Conservation (phyloP, 129 eudicot species). For the Flaveria sonorensis region DNA sequence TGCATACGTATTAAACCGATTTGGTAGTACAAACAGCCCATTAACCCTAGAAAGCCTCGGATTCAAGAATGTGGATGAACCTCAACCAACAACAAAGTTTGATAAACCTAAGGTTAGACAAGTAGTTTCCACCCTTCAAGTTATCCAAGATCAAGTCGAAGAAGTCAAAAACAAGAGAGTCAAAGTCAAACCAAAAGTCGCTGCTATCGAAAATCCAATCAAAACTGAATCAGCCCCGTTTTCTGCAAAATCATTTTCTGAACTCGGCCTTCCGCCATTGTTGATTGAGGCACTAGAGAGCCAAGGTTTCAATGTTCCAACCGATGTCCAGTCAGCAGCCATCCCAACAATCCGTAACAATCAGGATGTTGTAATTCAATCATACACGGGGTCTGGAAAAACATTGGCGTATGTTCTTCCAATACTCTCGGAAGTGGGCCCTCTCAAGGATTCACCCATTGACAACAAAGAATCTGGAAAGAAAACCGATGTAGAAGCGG, state of each 20-base stretch:
- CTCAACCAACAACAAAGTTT: conserved; percentile 33
- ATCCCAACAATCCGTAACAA: conserved; percentile 71
- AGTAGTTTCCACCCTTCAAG: conserved; percentile 44
- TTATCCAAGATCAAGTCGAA: conserved; percentile 24
- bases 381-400: conserved; percentile 96
- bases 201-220: conserved; percentile 41
- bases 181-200: conserved; percentile 49
- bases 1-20: conserved; percentile 38
- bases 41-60: conserved; percentile 73
- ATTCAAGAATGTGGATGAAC: conserved; percentile 39
- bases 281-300: conserved; percentile 68
- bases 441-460: conserved; percentile 39
- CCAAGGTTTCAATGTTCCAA: conserved; percentile 78
- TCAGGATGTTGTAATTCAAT: conserved; percentile 87
- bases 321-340: conserved; percentile 91
- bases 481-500: conserved; percentile 71
- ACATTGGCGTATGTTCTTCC: conserved; percentile 92
- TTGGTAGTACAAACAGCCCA: conserved; percentile 43
- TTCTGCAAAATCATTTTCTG: conserved; percentile 89
- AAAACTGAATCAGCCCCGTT: conserved; percentile 66
- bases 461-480: conserved; percentile 38
- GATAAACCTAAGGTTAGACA: conserved; percentile 42
- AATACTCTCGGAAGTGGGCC: conserved; percentile 77
- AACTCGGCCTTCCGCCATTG: conserved; percentile 81
- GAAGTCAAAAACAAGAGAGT: conserved; percentile 43